A percentile compares a stretch with the other conserved stretches of the same genome.
phyloP scores from a whole-genome alignment of 2,329 filamentous ascomycete genomes.

The Gnomoniopsis sp. region DNA sequence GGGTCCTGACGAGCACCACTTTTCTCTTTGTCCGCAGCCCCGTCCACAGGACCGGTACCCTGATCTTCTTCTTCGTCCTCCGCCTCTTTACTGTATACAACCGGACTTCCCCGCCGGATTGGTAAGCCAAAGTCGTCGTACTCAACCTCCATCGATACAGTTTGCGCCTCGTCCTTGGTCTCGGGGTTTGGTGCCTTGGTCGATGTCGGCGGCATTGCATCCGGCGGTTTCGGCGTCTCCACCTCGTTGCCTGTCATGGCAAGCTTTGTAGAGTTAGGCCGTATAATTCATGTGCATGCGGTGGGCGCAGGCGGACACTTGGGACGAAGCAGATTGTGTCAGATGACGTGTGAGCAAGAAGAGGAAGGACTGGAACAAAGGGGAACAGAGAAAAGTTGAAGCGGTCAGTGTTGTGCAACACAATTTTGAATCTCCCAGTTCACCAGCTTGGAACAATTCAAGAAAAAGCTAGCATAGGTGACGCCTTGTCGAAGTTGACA shows the following conservation, averaged over 20 bases:
- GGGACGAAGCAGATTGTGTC: background rate
- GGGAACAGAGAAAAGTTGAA: background rate
- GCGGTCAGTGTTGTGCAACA: background rate
- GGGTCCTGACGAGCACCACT: background rate
- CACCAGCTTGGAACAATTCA: background rate
- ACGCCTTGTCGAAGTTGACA: background rate
- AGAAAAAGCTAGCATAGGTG: background rate
- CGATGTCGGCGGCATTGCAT: background rate
- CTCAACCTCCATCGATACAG: conserved; percentile 31
- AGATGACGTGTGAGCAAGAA: background rate
- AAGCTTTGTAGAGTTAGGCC: background rate
- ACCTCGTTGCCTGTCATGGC: conserved; percentile 6
- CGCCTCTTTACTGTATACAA: conserved; percentile 30
- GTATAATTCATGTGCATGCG: background rate
- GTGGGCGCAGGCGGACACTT: background rate
- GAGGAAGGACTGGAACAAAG: background rate
- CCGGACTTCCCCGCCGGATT: conserved; percentile 41
- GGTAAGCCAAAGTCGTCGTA: conserved; percentile 72
- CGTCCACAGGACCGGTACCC: conserved; percentile 10
- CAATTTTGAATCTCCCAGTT: background rate
- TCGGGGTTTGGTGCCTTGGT: too few relatives aligned
- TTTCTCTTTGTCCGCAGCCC: background rate
- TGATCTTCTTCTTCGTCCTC: conserved; percentile 6
- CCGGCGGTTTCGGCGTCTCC: background rate
- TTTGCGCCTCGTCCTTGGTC: background rate